Evolutionary conservation across 1,139 yeast genomes (phyloP), one percentile per base, ranked within the genome.

Genomic region (Diutina pseudorugosa): DNA sequence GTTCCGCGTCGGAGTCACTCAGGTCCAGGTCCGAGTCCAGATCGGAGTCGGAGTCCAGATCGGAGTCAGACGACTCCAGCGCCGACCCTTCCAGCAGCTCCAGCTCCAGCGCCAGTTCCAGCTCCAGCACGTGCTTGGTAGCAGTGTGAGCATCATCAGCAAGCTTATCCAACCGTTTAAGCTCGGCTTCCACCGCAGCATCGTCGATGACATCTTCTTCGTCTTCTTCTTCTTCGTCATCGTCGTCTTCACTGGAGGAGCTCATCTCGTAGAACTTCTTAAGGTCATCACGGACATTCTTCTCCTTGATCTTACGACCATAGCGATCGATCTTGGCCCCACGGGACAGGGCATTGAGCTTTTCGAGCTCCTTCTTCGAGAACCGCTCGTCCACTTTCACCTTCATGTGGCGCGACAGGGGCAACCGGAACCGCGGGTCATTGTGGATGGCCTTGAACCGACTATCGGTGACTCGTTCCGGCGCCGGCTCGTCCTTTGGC

Each of bases 301-400:
- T 68, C 7, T 73, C 71, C 52, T 74, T 72, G 21, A 88, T 63
- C 60, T 76, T 83, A 63, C 97, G 77, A 44, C 98, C 98, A 64
- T 89, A 91, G 61, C 86, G 81, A 65, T 93, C 98, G 45, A 89
- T 84, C 59, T 79, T 80, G 9, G 84, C 78, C 55, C 73, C 77
- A 55, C 68, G 71, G 1, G 75, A 75, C 2, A 78, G 71, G 50
- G 76, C 76, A 57, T 79, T 80, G 58, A 82, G 76, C 54, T 78
- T 77, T 57, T 77, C 77, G 59, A 85, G 67, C 62, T 90, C 97
- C 50, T 77, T 76, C 59, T 80, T 80, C 58, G 83, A 81, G 67
- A 93, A 93, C 67, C 99, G 81, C 55, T 82, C 86, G 68, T 93
- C 99, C 47, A 94, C 77, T 60, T 86, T 82, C 47, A 89, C 85